phyloP scores from a whole-genome alignment of 257 asterid genomes.

The Cruciata laevipes region DNA sequence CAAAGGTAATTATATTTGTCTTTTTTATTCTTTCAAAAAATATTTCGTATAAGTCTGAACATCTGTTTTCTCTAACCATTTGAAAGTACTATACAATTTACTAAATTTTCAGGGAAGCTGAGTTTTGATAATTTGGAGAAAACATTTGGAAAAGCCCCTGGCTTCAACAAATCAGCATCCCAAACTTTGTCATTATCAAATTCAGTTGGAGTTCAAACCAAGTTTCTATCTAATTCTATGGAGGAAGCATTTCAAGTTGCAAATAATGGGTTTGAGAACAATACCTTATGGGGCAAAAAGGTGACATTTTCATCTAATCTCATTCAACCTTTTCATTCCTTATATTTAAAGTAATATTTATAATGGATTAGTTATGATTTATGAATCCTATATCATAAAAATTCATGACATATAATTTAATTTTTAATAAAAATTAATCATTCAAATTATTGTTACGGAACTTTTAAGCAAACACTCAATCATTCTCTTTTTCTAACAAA shows the following conservation, averaged over 20 bases:
- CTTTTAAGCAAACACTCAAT: no score
- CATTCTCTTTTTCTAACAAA: no score
- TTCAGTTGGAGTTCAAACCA: background rate
- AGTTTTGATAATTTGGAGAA: conserved; percentile 13
- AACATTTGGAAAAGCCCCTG: conserved; percentile 20
- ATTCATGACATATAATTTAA: no score
- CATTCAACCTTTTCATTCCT: no score
- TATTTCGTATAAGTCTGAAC: no score
- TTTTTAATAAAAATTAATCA: no score
- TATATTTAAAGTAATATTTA: no score
- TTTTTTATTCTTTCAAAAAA: no score
- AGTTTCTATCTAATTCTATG: conserved; percentile 11
- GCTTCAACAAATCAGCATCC: conserved; percentile 16
- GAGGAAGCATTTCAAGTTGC: conserved; percentile 25
- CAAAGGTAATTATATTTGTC: conserved; percentile 13
- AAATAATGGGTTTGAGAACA: conserved; percentile 19
- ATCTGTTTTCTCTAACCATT: background rate
- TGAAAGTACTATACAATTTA: no score
- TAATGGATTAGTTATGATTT: no score
- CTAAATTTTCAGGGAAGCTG: conserved; percentile 8
- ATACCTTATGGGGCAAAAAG: conserved; percentile 31
- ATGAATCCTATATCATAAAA: no score
- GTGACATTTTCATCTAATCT: conserved; percentile 6
- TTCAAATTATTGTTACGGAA: no score
- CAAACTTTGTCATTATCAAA: conserved; percentile 13